phyloP scores from a whole-genome alignment of 192 early-diverging fungal genomes.

The Coemansia sp. region DNA sequence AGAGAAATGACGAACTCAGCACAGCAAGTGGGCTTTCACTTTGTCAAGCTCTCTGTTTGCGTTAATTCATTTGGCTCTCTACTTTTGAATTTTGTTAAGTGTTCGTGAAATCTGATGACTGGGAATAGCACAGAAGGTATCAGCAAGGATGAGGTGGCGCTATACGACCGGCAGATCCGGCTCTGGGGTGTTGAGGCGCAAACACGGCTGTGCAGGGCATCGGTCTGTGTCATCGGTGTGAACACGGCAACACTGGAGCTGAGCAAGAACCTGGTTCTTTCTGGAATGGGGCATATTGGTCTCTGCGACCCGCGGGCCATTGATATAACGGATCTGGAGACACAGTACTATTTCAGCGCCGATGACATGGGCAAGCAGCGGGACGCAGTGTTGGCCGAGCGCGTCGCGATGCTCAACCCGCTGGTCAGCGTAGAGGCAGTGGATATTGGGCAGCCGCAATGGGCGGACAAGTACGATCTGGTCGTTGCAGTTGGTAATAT shows the following conservation, averaged over 20 bases:
- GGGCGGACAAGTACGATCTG: constrained; percentile 59
- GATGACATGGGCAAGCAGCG: constrained; percentile 8
- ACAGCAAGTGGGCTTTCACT: too few species aligned
- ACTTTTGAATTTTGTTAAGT: not conserved
- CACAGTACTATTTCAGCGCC: constrained; percentile 19
- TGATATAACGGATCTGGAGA: constrained; percentile 49
- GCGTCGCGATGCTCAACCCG: constrained; percentile 77
- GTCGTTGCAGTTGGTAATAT: constrained; percentile 61
- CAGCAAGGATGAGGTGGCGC: constrained; percentile 79
- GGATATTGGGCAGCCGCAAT: constrained; percentile 25
- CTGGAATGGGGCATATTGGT: constrained; percentile 78
- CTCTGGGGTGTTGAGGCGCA: constrained; percentile 97
- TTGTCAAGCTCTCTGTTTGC: too few species aligned
- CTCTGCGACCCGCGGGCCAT: constrained; percentile 65
- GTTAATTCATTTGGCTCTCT: not conserved
- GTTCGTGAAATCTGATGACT: not conserved
- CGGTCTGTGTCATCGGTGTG: constrained; percentile 72
- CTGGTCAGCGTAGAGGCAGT: constrained; percentile 69
- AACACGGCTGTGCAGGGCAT: constrained; percentile 75
- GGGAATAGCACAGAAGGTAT: constrained; percentile 7
- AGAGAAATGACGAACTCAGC: too few species aligned
- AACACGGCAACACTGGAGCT: constrained; percentile 80
- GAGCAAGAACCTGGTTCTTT: constrained; percentile 89
- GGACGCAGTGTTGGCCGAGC: constrained; percentile 58
- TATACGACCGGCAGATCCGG: constrained; percentile 97